phyloP scores from a whole-genome alignment of 768 basidiomycete genomes.

The Mycena venus region DNA sequence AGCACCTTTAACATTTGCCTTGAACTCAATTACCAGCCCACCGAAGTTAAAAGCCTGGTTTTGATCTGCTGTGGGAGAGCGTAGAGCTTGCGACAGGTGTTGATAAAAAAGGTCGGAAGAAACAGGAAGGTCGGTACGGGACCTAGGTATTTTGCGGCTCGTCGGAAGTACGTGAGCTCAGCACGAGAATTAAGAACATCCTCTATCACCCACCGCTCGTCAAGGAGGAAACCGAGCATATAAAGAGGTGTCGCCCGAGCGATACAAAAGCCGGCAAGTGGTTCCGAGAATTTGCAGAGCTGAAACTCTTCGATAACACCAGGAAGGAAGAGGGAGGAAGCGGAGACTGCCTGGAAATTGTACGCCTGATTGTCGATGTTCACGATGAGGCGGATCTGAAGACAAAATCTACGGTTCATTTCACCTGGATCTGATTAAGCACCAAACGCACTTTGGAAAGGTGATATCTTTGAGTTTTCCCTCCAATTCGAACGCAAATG shows the following conservation, averaged over 20 bases:
- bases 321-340: background rate
- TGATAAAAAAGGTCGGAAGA: background rate
- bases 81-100: background rate
- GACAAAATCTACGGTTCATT: background rate
- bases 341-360: background rate
- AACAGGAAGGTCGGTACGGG: background rate
- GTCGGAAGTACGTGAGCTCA: background rate
- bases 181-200: constrained; percentile 5
- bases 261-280: constrained; percentile 1
- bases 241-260: background rate
- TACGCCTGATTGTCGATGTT: background rate
- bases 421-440: too few species aligned
- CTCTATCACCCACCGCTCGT: background rate
- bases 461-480: background rate
- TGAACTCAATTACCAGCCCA: too few species aligned
- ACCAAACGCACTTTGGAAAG: background rate
- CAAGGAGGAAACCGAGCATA: background rate
- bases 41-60: too few species aligned
- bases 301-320: background rate
- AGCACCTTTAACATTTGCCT: too few species aligned
- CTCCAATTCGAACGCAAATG: background rate
- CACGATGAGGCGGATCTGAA: constrained; percentile 10
- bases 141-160: background rate
- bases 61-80: background rate
- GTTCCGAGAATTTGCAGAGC: background rate